A percentile compares a stretch with the other conserved stretches of the same genome.
Evolutionary conservation across 2,329 filamentous ascomycete species (phyloP).

Genomic region (Nannizziopsis arthrosporioides): DNA sequence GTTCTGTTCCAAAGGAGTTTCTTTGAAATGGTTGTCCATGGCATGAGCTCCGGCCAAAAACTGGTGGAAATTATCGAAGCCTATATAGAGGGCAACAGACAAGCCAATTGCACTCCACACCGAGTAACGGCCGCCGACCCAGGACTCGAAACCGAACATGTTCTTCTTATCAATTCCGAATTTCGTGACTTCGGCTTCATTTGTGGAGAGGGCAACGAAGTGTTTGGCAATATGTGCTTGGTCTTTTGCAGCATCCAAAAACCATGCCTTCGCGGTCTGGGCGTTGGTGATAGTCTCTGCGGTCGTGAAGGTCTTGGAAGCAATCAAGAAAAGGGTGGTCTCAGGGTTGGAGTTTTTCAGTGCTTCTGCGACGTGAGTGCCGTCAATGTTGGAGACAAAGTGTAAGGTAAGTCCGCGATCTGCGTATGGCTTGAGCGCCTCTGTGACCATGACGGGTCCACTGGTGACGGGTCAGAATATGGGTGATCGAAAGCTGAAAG

Average conservation of each 20-base stretch:
- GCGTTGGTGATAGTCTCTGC: constrained; percentile 96
- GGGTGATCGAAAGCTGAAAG: too few relatives aligned
- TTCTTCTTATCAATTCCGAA: constrained; percentile 98
- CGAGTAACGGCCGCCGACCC: constrained; percentile 96
- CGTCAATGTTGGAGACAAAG: constrained; percentile 99
- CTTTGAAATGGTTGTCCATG: constrained; percentile 97
- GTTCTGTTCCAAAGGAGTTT: constrained; percentile 83
- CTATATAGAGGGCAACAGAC: constrained; percentile 87
- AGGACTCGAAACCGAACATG: constrained; percentile 99
- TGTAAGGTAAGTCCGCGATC: constrained; percentile 77
- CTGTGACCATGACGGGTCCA: constrained; percentile 96
- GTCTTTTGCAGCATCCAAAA: constrained; percentile 75
- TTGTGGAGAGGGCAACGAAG: constrained; percentile 96
- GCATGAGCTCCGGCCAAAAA: constrained; percentile 89
- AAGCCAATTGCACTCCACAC: constrained; percentile 98
- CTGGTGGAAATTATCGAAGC: constrained; percentile 93
- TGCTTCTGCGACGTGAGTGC: constrained; percentile 92
- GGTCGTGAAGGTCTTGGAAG: constrained; percentile 98
- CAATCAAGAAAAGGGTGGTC: constrained; percentile 96
- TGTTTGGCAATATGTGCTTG: constrained; percentile 75
- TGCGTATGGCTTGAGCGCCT: constrained; percentile 91
- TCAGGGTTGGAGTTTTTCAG: constrained; percentile 81
- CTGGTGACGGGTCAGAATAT: constrained; percentile 34
- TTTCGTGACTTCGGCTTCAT: constrained; percentile 88
- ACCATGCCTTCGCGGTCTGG: constrained; percentile 94